Percentiles rank a stretch among this genome's conserved stretches.
Conservation (phyloP, 495 filamentous ascomycete species). For the Xylaria scruposa region DNA sequence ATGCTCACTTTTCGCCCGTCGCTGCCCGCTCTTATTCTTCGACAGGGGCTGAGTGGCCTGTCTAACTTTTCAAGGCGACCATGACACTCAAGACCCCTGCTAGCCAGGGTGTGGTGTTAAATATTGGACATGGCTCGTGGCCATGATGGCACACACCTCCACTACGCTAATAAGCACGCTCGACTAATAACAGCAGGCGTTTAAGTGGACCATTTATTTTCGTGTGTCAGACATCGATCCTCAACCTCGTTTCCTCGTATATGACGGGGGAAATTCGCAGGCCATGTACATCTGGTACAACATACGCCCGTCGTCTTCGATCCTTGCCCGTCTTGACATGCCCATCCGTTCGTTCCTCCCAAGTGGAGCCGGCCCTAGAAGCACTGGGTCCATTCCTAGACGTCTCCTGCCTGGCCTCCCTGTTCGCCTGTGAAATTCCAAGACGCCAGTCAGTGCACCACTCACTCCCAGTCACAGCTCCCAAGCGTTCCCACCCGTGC, state of each 20-base stretch:
- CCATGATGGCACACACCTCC: slow-evolving; percentile 38
- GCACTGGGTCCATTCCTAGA: slow-evolving; percentile 40
- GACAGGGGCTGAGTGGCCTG: slow-evolving; percentile 26
- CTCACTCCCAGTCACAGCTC: slow-evolving; percentile 16
- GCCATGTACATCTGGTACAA: slow-evolving; percentile 34
- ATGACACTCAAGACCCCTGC: slow-evolving; percentile 27
- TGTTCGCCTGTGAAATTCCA: slow-evolving; percentile 14
- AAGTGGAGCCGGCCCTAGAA: slow-evolving; percentile 43
- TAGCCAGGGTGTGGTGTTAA: slow-evolving; percentile 40
- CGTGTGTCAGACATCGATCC: slow-evolving; percentile 48
- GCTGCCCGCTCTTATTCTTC: slow-evolving; percentile 9
- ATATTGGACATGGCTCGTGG: slow-evolving; percentile 43
- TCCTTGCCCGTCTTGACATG: slow-evolving; percentile 28
- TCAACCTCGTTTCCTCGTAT: slow-evolving; percentile 40
- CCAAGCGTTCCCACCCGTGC: slow-evolving; percentile 21
- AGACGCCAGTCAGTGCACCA: slow-evolving; percentile 22
- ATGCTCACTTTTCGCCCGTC: slow-evolving; percentile 18
- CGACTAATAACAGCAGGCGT: slow-evolving; percentile 24
- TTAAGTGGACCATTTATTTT: slow-evolving; percentile 47
- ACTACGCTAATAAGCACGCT: slow-evolving; percentile 12
- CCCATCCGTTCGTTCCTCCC: slow-evolving; percentile 29
- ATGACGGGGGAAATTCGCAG: slow-evolving; percentile 43
- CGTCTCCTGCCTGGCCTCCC: slow-evolving; percentile 32
- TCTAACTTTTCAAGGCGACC: slow-evolving; percentile 20
- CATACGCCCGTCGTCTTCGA: slow-evolving; percentile 30